phyloP scores from a whole-genome alignment of 2,329 filamentous ascomycete genomes.

The Beauveria sp. region DNA sequence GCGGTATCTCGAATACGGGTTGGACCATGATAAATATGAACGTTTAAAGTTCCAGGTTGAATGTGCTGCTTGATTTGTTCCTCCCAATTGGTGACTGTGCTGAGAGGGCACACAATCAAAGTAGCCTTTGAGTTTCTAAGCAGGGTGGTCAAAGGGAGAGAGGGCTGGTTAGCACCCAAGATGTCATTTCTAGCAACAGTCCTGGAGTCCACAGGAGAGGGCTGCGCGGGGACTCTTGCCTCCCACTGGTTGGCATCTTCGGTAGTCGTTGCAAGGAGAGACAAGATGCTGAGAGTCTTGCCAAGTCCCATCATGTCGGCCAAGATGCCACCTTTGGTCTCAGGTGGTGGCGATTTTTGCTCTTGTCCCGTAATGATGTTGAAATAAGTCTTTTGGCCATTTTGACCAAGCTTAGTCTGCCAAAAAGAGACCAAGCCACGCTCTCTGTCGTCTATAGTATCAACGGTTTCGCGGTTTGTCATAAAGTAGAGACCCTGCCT shows the following conservation, averaged over 20 bases:
- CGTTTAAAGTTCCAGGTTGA: conserved; percentile 53
- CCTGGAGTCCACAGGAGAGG: conserved; percentile 33
- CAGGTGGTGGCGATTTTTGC: conserved; percentile 50
- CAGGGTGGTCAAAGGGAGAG: conserved; percentile 44
- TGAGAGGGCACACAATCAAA: conserved; percentile 80
- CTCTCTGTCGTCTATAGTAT: conserved; percentile 49
- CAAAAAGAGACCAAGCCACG: conserved; percentile 67
- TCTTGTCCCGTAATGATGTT: conserved; percentile 79
- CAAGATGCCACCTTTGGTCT: conserved; percentile 65
- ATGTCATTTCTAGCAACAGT: conserved; percentile 23
- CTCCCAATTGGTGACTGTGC: conserved; percentile 90
- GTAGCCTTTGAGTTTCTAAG: conserved; percentile 68
- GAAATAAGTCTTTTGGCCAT: conserved; percentile 55
- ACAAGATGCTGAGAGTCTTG: conserved; percentile 78
- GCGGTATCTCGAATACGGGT: conserved; percentile 62
- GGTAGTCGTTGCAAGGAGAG: conserved; percentile 62
- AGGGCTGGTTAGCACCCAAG: conserved; percentile 27
- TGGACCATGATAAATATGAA: conserved; percentile 80
- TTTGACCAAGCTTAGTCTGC: conserved; percentile 49
- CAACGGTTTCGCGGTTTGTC: conserved; percentile 64
- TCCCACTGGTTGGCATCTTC: conserved; percentile 57
- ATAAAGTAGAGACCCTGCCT: conserved; percentile 88
- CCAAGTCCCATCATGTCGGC: conserved; percentile 88
- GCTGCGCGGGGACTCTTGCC: conserved; percentile 42
- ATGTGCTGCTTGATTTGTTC: conserved; percentile 84